Evolutionary conservation across 305 asterid species (phyloP).

Genomic region (Solanum hybrid): DNA sequence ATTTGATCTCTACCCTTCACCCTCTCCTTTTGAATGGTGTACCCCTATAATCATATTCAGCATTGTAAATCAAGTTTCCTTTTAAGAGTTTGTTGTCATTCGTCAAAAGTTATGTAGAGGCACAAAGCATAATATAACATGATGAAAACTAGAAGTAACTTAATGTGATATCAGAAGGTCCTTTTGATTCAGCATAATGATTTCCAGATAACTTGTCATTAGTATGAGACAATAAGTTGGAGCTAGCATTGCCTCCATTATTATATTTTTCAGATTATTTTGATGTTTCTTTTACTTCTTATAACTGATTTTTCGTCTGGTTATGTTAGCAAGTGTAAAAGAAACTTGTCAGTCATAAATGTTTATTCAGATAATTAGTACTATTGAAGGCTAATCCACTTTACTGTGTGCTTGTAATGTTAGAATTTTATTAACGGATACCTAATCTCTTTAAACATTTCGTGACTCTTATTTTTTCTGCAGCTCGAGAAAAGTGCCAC

Average conservation of each 20-base stretch:
- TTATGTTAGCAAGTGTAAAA: neutral
- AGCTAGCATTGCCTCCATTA: neutral
- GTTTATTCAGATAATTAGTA: neutral
- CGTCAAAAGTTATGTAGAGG: conserved; percentile 25
- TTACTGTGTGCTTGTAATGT: conserved; percentile 1
- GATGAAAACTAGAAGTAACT: neutral
- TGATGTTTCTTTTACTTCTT: neutral
- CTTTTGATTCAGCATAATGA: neutral
- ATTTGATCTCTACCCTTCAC: neutral
- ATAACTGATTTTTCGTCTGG: neutral
- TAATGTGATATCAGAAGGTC: neutral
- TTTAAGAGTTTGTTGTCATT: neutral
- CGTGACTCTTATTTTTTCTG: conserved; percentile 7
- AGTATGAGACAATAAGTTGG: neutral
- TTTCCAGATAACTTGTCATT: neutral
- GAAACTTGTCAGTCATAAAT: neutral
- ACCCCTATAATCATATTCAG: neutral
- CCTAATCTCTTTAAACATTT: neutral
- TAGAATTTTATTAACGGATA: neutral
- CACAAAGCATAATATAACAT: neutral
- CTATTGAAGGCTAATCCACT: neutral
- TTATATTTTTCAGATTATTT: neutral
- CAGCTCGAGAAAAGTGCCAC: conserved; percentile 86
- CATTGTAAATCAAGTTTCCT: neutral
- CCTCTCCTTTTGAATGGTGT: neutral